phyloP scores from a whole-genome alignment of 176 grass and related monocot genomes.

The Oryza brachyantha region DNA sequence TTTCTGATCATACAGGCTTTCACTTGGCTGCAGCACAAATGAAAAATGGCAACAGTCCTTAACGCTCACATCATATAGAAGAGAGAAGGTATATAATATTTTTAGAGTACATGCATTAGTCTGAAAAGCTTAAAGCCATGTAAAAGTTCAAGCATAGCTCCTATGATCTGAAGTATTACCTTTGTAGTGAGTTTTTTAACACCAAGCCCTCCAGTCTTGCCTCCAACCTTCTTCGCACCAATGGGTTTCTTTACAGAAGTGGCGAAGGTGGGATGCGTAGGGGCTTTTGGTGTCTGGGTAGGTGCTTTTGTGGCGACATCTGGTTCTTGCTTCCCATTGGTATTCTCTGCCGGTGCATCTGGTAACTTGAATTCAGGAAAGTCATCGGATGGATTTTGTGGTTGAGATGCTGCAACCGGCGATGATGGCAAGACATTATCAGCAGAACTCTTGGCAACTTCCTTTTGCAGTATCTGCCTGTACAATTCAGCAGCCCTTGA shows the following conservation, averaged over 20 bases:
- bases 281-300: slow-evolving; percentile 48
- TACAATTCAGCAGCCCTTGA: slow-evolving; percentile 78
- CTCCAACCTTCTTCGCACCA: slow-evolving; percentile 65
- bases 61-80: not conserved
- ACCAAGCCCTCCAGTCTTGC: slow-evolving; percentile 78
- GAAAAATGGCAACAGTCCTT: not conserved
- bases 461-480: slow-evolving; percentile 68
- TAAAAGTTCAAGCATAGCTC: not conserved
- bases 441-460: slow-evolving; percentile 58
- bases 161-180: slow-evolving; percentile 8
- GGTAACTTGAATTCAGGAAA: slow-evolving; percentile 63
- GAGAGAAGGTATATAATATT: not conserved
- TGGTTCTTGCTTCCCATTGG: slow-evolving; percentile 55
- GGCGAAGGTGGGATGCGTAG: slow-evolving; percentile 39
- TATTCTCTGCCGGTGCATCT: slow-evolving; percentile 39
- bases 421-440: slow-evolving; percentile 49
- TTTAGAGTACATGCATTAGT: not conserved
- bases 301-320: slow-evolving; percentile 41
- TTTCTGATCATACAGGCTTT: slow-evolving; percentile 87
- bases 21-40: slow-evolving; percentile 56
- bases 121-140: not conserved
- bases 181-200: slow-evolving; percentile 76
- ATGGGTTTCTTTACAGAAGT: slow-evolving; percentile 72
- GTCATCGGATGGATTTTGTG: slow-evolving; percentile 27
- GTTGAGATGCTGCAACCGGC: slow-evolving; percentile 38